Conservation (phyloP, 2,329 filamentous ascomycete species). For the Penicillium sp. region DNA sequence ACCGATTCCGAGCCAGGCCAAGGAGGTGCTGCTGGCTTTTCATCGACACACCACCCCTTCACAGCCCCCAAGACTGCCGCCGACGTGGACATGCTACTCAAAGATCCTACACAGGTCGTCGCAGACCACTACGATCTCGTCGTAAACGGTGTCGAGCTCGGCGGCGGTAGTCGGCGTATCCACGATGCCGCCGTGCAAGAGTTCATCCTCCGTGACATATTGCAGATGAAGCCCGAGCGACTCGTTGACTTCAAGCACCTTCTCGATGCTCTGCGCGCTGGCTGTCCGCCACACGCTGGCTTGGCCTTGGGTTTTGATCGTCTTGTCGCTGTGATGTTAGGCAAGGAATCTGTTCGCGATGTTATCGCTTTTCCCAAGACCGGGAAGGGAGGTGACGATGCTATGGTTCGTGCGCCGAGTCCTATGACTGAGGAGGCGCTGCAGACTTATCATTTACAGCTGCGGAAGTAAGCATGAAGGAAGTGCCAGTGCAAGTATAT, state of each 20-base stretch:
- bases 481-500: no score
- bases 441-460: slow-evolving; percentile 54
- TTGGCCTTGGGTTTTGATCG: slow-evolving; percentile 91
- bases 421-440: slow-evolving; percentile 58
- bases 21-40: slow-evolving; percentile 72
- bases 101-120: slow-evolving; percentile 63
- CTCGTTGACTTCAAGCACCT: slow-evolving; percentile 81
- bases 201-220: slow-evolving; percentile 74
- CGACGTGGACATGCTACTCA: slow-evolving; percentile 70
- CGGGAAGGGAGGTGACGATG: slow-evolving; percentile 81
- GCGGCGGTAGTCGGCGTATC: slow-evolving; percentile 88
- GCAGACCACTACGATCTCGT: slow-evolving; percentile 96
- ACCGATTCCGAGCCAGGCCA: slow-evolving; percentile 68
- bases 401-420: slow-evolving; percentile 73
- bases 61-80: slow-evolving; percentile 70
- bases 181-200: slow-evolving; percentile 79
- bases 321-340: slow-evolving; percentile 72
- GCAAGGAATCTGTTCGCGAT: slow-evolving; percentile 72
- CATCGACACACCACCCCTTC: slow-evolving; percentile 91
- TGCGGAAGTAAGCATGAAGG: slow-evolving; percentile 21
- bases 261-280: slow-evolving; percentile 71
- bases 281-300: slow-evolving; percentile 91
- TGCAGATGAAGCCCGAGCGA: slow-evolving; percentile 68
- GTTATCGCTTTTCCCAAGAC: slow-evolving; percentile 97
- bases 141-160: slow-evolving; percentile 89